phyloP scores from a whole-genome alignment of 257 asterid genomes.

The Solanum phureja region DNA sequence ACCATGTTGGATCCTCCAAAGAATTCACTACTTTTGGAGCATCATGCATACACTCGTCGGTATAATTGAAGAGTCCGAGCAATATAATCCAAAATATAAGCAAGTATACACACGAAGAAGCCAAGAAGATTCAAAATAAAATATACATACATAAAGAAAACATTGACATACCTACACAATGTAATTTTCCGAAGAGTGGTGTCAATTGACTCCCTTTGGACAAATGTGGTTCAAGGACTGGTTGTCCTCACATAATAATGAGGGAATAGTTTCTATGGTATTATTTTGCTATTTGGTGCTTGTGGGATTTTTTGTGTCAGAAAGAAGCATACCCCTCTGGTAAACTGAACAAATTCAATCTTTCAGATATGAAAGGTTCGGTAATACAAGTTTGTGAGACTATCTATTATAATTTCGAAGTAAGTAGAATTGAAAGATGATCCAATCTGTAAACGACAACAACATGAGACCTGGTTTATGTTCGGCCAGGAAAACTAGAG shows the following conservation, averaged over 20 bases:
- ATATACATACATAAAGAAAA: neutral
- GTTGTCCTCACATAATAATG: neutral
- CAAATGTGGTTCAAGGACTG: neutral
- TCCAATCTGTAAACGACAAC: neutral
- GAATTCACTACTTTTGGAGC: neutral
- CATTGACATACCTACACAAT: neutral
- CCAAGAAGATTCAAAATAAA: neutral
- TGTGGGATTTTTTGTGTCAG: neutral
- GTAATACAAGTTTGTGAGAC: neutral
- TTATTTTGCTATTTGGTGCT: neutral
- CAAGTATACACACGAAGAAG: neutral
- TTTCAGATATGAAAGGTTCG: neutral
- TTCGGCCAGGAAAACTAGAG: neutral
- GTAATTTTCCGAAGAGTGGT: neutral
- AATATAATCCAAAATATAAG: neutral
- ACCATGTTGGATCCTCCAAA: neutral
- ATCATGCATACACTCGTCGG: neutral
- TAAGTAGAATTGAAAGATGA: neutral
- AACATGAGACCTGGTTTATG: neutral
- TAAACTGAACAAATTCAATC: neutral
- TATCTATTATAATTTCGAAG: neutral
- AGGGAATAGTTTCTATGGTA: neutral
- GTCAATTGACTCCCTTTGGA: neutral
- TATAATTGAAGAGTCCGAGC: neutral
- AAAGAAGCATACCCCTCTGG: neutral